Conservation (phyloP, 73 alveolate species). For the Tetrahymena borealis region DNA sequence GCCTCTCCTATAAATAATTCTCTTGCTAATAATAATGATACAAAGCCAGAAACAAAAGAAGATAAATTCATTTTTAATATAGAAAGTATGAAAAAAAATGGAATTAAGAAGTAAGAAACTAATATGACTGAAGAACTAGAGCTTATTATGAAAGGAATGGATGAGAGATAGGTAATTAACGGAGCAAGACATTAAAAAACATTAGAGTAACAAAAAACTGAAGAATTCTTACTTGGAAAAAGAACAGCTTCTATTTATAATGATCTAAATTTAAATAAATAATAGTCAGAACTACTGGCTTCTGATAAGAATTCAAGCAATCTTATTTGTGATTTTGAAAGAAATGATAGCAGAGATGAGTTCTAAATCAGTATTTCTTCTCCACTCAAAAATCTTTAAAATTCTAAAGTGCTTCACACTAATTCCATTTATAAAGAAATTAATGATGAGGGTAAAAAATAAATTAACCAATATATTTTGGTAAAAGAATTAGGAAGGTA, state of each 20-base stretch:
- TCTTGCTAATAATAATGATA: neutral
- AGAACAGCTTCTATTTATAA: neutral
- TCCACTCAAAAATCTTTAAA: neutral
- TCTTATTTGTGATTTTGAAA: neutral
- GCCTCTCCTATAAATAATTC: neutral
- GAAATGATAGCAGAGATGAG: neutral
- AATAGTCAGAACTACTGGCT: neutral
- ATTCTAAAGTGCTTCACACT: neutral
- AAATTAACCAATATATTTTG: constrained; percentile 30
- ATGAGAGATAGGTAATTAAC: neutral
- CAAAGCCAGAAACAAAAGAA: neutral
- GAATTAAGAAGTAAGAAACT: neutral
- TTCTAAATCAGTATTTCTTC: neutral
- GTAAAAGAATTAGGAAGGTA: constrained; percentile 14
- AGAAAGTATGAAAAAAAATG: neutral
- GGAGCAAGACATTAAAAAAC: neutral
- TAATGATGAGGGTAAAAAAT: constrained; percentile 17
- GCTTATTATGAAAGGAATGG: neutral
- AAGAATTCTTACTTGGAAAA: neutral
- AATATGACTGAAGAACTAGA: neutral
- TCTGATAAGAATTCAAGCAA: neutral
- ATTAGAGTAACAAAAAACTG: neutral
- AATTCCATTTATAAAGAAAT: neutral
- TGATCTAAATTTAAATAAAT: neutral
- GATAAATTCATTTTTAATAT: neutral